A percentile compares a stretch with the other conserved stretches of the same genome.
These are phyloP conservation scores for Fagopyrum tataricum DNA, from an alignment of 148 eudicot genomes.

Conservation along the genomic window DNA sequence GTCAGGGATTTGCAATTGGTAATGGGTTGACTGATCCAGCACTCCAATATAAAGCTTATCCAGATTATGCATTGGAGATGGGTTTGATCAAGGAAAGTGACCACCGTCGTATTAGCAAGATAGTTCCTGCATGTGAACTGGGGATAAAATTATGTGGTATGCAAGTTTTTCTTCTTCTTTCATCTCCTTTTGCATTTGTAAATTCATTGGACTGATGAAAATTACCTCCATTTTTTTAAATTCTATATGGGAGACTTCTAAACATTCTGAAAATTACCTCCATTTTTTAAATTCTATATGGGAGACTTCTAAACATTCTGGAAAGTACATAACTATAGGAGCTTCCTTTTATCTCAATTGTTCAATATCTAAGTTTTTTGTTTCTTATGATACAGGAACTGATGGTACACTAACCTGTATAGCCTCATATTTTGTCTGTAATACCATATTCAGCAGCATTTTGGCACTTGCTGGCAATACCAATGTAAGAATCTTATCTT, in stretches of 20 bases:
- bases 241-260: background rate
- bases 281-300: background rate
- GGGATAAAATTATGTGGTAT: slow-evolving; percentile 80
- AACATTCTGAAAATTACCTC: background rate
- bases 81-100: slow-evolving; percentile 56
- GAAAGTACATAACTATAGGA: background rate
- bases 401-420: slow-evolving; percentile 69
- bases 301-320: background rate
- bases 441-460: slow-evolving; percentile 56
- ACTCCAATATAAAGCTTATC: slow-evolving; percentile 87
- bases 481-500: slow-evolving; percentile 40
- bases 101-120: slow-evolving; percentile 52
- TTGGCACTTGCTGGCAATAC: slow-evolving; percentile 48
- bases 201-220: background rate
- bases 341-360: background rate
- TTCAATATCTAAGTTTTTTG: background rate
- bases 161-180: background rate
- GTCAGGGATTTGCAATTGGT: slow-evolving; percentile 14
- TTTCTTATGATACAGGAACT: slow-evolving; percentile 48
- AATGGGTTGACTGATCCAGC: slow-evolving; percentile 19
- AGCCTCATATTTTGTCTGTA: slow-evolving; percentile 67
- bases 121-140: slow-evolving; percentile 70
- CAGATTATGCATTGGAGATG: slow-evolving; percentile 87
- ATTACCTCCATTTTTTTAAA: background rate
- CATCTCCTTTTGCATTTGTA: background rate